Percentiles rank a stretch among this genome's conserved stretches.
phyloP scores from a whole-genome alignment of 345 rosid genomes.

The Noccaea bulbosa region DNA sequence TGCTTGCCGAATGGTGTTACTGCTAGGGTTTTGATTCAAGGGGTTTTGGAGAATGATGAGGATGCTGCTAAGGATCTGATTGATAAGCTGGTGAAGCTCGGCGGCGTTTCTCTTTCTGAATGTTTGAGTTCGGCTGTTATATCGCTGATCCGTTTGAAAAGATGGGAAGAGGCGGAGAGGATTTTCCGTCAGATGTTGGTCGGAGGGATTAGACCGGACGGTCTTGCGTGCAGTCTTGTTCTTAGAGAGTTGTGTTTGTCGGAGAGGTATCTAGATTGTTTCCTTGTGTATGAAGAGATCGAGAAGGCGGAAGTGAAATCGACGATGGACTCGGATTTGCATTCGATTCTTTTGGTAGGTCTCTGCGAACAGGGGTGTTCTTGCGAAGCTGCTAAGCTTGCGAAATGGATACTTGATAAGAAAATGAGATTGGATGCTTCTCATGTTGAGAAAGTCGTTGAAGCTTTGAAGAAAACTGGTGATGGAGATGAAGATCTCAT shows the following conservation, averaged over 20 bases:
- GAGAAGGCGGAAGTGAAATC: constrained; percentile 52
- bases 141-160: constrained; percentile 55
- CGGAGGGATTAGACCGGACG: constrained; percentile 63
- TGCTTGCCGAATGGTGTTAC: constrained; percentile 76
- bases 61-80: constrained; percentile 57
- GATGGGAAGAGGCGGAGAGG: constrained; percentile 61
- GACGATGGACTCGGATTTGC: constrained; percentile 66
- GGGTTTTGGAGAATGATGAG: constrained; percentile 56
- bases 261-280: constrained; percentile 63
- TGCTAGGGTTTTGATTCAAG: constrained; percentile 61
- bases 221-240: constrained; percentile 67
- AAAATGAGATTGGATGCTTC: constrained; percentile 49
- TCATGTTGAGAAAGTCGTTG: constrained; percentile 46
- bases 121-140: constrained; percentile 69
- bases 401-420: constrained; percentile 57
- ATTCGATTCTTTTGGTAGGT: constrained; percentile 56
- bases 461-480: constrained; percentile 51
- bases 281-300: constrained; percentile 54
- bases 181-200: constrained; percentile 57
- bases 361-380: constrained; percentile 53
- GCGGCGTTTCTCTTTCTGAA: constrained; percentile 61
- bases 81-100: constrained; percentile 55
- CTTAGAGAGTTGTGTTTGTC: constrained; percentile 60
- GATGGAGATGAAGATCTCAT: constrained; percentile 50
- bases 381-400: constrained; percentile 68